A percentile compares a stretch with the other conserved stretches of the same genome.
These are phyloP conservation scores for Cadophora malorum DNA, from an alignment of 2,329 filamentous ascomycete genomes.

Conservation along the genomic window DNA sequence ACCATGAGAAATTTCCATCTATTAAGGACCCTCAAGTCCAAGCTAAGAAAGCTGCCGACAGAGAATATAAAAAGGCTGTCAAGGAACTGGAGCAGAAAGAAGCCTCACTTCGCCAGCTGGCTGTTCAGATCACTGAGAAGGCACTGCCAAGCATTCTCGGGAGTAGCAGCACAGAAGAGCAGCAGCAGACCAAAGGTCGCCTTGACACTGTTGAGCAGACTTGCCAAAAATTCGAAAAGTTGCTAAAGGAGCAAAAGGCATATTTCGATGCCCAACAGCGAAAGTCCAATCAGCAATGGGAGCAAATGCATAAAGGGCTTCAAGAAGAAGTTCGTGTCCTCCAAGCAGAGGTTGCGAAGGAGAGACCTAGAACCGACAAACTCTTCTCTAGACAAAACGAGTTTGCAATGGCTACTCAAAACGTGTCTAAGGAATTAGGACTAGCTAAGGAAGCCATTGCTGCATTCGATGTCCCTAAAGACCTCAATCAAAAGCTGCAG, in stretches of 20 bases:
- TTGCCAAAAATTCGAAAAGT: constrained; percentile 4
- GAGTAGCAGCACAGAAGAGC: constrained; percentile 2
- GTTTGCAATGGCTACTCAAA: neutral
- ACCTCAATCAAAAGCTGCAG: constrained; percentile 1
- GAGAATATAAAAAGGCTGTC: constrained; percentile 16
- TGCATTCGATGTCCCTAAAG: neutral
- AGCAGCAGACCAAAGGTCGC: constrained; percentile 14
- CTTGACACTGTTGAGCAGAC: constrained; percentile 23
- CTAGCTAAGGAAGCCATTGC: neutral
- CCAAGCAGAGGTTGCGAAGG: neutral
- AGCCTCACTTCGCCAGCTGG: constrained; percentile 1
- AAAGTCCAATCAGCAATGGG: neutral
- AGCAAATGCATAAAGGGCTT: neutral
- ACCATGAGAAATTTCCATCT: constrained; percentile 32
- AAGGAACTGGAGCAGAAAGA: constrained; percentile 21
- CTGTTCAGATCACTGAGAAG: constrained; percentile 14
- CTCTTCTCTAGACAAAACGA: constrained; percentile 4
- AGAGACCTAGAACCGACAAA: neutral
- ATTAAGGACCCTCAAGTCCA: constrained; percentile 29
- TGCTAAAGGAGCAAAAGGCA: constrained; percentile 18
- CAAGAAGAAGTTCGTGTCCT: neutral
- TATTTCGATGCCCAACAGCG: neutral
- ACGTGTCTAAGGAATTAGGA: neutral
- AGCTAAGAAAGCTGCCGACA: constrained; percentile 28
- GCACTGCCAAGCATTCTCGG: constrained; percentile 25